Base-by-base conservation (phyloP, 345 rosid genomes). In the Pistacia atlantica region DNA sequence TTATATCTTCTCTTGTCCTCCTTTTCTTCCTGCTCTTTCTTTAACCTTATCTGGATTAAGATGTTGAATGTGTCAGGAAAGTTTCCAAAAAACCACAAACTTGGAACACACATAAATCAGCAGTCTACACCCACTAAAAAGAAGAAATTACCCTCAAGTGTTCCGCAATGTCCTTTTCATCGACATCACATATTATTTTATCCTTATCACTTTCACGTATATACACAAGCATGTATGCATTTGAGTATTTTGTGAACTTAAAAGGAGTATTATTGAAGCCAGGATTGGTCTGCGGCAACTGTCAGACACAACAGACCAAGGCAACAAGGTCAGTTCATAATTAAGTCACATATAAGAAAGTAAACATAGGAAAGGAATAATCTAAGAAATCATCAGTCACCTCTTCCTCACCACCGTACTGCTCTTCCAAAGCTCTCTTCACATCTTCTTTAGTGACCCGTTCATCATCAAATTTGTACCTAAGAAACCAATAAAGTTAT, bases 371-470 rank as follows among this genome's bases (percentile, higher is more conserved):
- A 70, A 31, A 33, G 14, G 46, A 38, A 72, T 49, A 58, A 79
- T 52, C 63, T 37, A 59, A 45, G 33, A 78, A 77, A 73, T n/a
- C 69, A 31, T 73, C 11, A 62, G 54, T 14, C 80, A 96, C 99
- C 98, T 96, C 99, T 85, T 96, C 99, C 82, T 96, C 99, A 72
- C 99, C 99, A 62, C 99, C 99, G 87, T 96, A 96, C 77, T 96
- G 99, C 83, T 96, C 99, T 76, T 96, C 99, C 78, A 96, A 80
- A 72, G 95, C 98, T 84, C 92, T 93, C 82, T 91, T 92, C 77
- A 84, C 72, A 77, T 93, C 97, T 87, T 93, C 99, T 84, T 96
- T 96, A 20, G 99, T 96, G 73, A 96, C 99, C 63, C 99, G 90
- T 75, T 96, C 99, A 89, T 96, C 99, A 73, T 96, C 99, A 86